Conservation (phyloP, 1,284 basidiomycete species). For the Anthracocystis walkeri region DNA sequence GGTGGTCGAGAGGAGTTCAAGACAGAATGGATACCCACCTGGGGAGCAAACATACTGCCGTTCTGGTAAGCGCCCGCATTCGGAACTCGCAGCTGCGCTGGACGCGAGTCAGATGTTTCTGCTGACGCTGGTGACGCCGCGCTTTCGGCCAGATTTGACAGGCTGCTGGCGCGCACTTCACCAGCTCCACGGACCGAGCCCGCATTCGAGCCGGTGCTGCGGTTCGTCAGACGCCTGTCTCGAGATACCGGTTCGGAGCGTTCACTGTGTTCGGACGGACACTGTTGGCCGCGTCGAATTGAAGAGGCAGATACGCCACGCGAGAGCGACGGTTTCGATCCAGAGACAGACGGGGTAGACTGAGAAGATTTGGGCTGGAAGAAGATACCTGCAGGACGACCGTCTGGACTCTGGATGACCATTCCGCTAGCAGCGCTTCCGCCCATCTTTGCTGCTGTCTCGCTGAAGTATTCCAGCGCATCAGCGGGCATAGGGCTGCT, state of each 20-base stretch:
- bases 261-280: conserved; percentile 28
- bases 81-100: conserved; percentile 14
- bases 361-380: conserved; percentile 78
- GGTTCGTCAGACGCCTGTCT: conserved; percentile 22
- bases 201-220: conserved; percentile 20
- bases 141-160: conserved; percentile 20
- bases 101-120: background rate
- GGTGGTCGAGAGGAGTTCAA: conserved; percentile 44
- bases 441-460: conserved; percentile 77
- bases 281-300: conserved; percentile 17
- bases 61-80: conserved; percentile 36
- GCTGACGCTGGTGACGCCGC: background rate
- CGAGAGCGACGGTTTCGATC: conserved; percentile 31
- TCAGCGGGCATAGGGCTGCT: conserved; percentile 72
- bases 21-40: conserved; percentile 59
- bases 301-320: conserved; percentile 36
- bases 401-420: conserved; percentile 90
- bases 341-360: conserved; percentile 20
- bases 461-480: conserved; percentile 87
- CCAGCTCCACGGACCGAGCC: background rate
- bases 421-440: conserved; percentile 85
- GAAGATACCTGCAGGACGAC: conserved; percentile 91
- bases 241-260: conserved; percentile 10
- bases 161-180: background rate
- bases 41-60: conserved; percentile 59